phyloP scores from a whole-genome alignment of 2,329 filamentous ascomycete genomes.

The Ascochyta clinopodiicola region DNA sequence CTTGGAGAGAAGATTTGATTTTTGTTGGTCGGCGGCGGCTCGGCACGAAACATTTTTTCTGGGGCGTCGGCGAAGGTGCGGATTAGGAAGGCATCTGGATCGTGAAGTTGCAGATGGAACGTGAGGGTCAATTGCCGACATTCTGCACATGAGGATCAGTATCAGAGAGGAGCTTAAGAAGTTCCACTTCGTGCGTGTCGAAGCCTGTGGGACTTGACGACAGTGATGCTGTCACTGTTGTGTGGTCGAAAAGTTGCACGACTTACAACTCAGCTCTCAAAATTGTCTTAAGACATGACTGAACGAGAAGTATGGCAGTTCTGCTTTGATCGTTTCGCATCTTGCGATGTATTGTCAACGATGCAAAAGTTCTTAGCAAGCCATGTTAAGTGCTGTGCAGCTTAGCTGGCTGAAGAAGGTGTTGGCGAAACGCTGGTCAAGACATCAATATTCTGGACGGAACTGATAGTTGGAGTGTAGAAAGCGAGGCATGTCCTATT shows the following conservation, averaged over 20 bases:
- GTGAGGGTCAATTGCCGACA: conserved; percentile 11
- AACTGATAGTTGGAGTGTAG: neutral
- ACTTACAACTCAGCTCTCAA: neutral
- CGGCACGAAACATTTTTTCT: conserved; percentile 17
- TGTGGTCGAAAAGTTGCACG: neutral
- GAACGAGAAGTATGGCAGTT: neutral
- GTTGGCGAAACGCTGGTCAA: neutral
- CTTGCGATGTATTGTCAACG: neutral
- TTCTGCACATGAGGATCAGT: conserved; percentile 13
- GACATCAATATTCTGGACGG: neutral
- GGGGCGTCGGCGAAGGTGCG: conserved; percentile 13
- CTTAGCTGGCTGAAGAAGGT: neutral
- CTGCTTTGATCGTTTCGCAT: neutral
- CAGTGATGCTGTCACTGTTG: neutral
- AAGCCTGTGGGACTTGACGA: neutral
- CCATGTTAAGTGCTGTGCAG: neutral
- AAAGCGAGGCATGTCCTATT: neutral
- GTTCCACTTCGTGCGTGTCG: neutral
- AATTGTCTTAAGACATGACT: neutral
- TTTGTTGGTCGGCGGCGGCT: conserved; percentile 18
- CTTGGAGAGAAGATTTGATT: conserved; percentile 4
- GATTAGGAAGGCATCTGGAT: conserved; percentile 12
- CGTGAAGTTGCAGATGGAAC: conserved; percentile 7
- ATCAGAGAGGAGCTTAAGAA: neutral
- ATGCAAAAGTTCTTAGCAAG: neutral